Percentiles rank a stretch among this genome's conserved stretches.
Conservation (phyloP, 2,329 filamentous ascomycete genomes). For the Pseudogymnoascus sp. region DNA sequence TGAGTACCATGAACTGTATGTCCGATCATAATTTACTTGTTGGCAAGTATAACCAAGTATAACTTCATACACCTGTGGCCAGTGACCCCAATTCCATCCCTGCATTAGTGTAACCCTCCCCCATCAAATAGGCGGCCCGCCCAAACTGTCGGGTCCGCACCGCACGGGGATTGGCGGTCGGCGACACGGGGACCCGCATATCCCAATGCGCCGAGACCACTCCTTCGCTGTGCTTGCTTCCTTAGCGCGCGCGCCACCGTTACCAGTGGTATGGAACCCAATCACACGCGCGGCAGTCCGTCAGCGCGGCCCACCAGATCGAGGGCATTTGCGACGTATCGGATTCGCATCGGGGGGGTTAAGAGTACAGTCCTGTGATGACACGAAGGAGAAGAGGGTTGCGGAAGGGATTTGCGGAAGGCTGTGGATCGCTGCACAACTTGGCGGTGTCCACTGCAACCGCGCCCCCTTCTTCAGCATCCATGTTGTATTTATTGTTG, state of each 20-base stretch:
- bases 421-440: constrained; percentile 4
- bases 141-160: background rate
- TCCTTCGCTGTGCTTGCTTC: background rate
- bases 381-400: background rate
- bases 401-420: background rate
- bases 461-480: background rate
- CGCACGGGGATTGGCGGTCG: constrained; percentile 6
- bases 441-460: background rate
- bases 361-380: background rate
- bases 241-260: background rate
- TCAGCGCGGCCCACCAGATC: background rate
- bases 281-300: background rate
- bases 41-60: background rate
- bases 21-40: background rate
- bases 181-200: background rate
- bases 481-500: constrained; percentile 3
- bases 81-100: background rate
- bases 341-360: background rate
- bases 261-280: background rate
- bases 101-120: background rate
- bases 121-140: background rate
- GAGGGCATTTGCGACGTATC: background rate
- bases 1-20: background rate
- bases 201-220: background rate
- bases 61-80: background rate